phyloP scores from a whole-genome alignment of 495 filamentous ascomycete species.

The Penicillium daleae region DNA sequence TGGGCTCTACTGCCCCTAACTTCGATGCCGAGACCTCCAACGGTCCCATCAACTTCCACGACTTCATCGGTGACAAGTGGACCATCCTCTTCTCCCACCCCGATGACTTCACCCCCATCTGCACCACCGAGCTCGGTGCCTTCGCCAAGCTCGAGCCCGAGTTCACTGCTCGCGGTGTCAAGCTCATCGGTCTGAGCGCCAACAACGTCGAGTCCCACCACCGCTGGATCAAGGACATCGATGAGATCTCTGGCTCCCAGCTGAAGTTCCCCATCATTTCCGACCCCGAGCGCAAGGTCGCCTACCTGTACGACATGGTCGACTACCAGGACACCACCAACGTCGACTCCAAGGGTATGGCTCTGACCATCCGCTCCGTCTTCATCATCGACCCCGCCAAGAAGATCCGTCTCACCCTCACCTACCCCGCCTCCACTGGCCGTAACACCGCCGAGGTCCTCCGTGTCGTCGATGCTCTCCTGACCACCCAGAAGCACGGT shows the following conservation, averaged over 20 bases:
- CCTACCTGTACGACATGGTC: constrained; percentile 71
- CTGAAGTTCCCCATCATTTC: constrained; percentile 72
- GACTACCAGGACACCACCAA: constrained; percentile 60
- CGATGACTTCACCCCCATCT: constrained; percentile 86
- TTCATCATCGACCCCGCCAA: constrained; percentile 72
- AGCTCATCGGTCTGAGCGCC: constrained; percentile 87
- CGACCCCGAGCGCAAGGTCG: constrained; percentile 66
- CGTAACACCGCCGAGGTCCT: constrained; percentile 69
- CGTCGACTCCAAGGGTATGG: constrained; percentile 59
- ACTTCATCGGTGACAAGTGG: constrained; percentile 95
- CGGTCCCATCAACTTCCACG: constrained; percentile 94
- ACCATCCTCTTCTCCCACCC: constrained; percentile 97
- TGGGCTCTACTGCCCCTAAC: constrained; percentile 88
- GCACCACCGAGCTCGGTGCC: constrained; percentile 98
- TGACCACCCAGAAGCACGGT: constrained; percentile 65
- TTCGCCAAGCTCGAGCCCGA: constrained; percentile 96
- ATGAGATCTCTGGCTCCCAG: constrained; percentile 59
- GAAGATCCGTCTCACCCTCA: constrained; percentile 70
- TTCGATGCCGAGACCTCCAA: constrained; percentile 91
- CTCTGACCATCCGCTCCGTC: constrained; percentile 70
- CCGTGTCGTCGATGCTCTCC: constrained; percentile 66
- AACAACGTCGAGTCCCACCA: constrained; percentile 63
- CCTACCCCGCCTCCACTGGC: constrained; percentile 69
- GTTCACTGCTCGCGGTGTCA: constrained; percentile 90
- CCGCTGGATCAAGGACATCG: constrained; percentile 68